phyloP scores from a whole-genome alignment of 2,329 filamentous ascomycete species.

The Exophiala spinifera region DNA sequence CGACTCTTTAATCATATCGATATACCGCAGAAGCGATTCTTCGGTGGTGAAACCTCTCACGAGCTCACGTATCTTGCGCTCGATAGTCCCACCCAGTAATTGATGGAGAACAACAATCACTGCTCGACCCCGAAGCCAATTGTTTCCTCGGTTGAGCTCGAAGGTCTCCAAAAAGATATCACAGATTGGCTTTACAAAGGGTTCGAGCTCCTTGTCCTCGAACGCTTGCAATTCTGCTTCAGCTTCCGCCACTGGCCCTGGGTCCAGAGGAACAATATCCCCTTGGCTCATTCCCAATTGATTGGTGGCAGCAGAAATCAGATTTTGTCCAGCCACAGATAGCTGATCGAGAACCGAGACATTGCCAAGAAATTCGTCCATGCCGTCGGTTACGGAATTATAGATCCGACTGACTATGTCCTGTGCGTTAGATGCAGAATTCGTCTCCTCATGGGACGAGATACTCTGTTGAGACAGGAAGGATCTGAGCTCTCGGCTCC shows the following conservation, averaged over 20 bases:
- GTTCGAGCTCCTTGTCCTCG: conserved; percentile 82
- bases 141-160: conserved; percentile 89
- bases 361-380: conserved; percentile 96
- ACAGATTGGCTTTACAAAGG: conserved; percentile 97
- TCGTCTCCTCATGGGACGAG: conserved; percentile 61
- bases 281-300: conserved; percentile 42
- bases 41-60: conserved; percentile 72
- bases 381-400: conserved; percentile 93
- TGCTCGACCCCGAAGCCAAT: conserved; percentile 92
- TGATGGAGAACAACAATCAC: conserved; percentile 97
- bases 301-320: conserved; percentile 55
- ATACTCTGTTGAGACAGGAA: conserved; percentile 87
- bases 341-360: conserved; percentile 94
- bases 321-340: conserved; percentile 85
- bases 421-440: conserved; percentile 63
- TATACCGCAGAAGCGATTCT: conserved; percentile 71
- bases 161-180: conserved; percentile 96
- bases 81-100: conserved; percentile 90
- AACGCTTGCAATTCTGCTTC: conserved; percentile 93
- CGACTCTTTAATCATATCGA: conserved; percentile 67
- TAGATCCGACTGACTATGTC: conserved; percentile 92
- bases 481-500: conserved; percentile 83
- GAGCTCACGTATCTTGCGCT: conserved; percentile 87
- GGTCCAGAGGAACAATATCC: conserved; percentile 33
- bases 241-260: conserved; percentile 67